These are phyloP conservation scores for Oxytropis ochrocephala DNA, from an alignment of 306 rosid genomes.

Conservation along the genomic window DNA sequence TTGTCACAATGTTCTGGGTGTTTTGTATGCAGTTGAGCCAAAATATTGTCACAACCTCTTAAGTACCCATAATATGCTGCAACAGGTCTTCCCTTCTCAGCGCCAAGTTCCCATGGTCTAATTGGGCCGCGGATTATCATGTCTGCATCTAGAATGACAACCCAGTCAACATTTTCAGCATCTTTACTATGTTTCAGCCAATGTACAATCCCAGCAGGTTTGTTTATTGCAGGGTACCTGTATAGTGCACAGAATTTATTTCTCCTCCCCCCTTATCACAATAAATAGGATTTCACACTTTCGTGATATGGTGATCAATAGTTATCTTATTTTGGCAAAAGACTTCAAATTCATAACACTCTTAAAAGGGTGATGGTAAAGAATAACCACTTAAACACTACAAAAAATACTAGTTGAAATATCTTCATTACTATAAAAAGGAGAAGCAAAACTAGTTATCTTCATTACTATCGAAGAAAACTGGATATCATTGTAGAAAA, in stretches of 20 bases:
- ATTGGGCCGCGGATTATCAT: conserved; percentile 30
- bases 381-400: not conserved
- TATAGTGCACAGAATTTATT: conserved; percentile 1
- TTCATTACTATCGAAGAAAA: not conserved
- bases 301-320: not conserved
- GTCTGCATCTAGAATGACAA: conserved; percentile 28
- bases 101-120: conserved; percentile 23
- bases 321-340: not conserved
- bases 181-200: conserved; percentile 29
- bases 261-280: not conserved
- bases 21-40: conserved; percentile 75
- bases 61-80: conserved; percentile 46
- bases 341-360: not conserved
- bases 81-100: conserved; percentile 31
- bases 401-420: not conserved
- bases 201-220: conserved; percentile 27
- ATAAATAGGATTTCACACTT: conserved; percentile 1
- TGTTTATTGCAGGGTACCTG: conserved; percentile 34
- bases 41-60: conserved; percentile 75
- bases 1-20: conserved; percentile 80
- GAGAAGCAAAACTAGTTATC: not conserved
- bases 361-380: not conserved
- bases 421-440: not conserved
- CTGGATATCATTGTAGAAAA: not conserved
- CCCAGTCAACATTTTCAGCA: conserved; percentile 28